Percentiles rank a stretch among this genome's conserved stretches.
phyloP scores from a whole-genome alignment of 2,329 filamentous ascomycete species.

The Myriosclerotinia scirpicola region DNA sequence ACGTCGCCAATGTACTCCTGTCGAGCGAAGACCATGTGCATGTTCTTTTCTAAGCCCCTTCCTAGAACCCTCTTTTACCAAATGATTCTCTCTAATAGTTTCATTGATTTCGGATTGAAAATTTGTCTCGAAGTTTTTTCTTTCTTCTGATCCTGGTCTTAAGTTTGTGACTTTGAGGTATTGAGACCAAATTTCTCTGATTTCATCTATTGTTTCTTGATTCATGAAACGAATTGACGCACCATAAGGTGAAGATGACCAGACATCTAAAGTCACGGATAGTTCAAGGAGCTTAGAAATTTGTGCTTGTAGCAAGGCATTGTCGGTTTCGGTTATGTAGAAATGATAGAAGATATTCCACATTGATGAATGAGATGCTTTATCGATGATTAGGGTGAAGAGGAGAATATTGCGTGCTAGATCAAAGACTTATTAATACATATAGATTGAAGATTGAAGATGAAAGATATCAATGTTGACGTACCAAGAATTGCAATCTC shows the following conservation, averaged over 20 bases:
- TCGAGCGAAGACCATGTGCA: conserved; percentile 6
- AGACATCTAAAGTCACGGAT: conserved; percentile 5
- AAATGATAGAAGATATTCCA: conserved; percentile 26
- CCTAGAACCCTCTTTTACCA: too few species aligned
- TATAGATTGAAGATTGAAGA: background rate
- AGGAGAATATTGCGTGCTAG: conserved; percentile 25
- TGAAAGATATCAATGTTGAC: background rate
- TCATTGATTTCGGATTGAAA: conserved; percentile 3
- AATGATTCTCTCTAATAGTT: background rate
- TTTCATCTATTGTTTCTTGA: conserved; percentile 12
- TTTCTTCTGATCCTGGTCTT: background rate
- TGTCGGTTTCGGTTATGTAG: conserved; percentile 13
- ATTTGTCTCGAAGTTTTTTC: background rate
- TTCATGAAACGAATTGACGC: conserved; percentile 13
- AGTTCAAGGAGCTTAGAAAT: conserved; percentile 4
- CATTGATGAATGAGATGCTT: background rate
- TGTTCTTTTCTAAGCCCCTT: background rate
- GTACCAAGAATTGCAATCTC: conserved; percentile 12
- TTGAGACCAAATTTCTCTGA: conserved; percentile 19
- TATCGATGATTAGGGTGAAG: conserved; percentile 19
- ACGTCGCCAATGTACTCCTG: conserved; percentile 1
- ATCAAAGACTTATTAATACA: background rate
- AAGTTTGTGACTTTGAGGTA: background rate
- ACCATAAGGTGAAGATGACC: conserved; percentile 22
- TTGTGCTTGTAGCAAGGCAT: conserved; percentile 17